Base-by-base conservation (phyloP, 768 basidiomycete genomes). In the Chiua virens region DNA sequence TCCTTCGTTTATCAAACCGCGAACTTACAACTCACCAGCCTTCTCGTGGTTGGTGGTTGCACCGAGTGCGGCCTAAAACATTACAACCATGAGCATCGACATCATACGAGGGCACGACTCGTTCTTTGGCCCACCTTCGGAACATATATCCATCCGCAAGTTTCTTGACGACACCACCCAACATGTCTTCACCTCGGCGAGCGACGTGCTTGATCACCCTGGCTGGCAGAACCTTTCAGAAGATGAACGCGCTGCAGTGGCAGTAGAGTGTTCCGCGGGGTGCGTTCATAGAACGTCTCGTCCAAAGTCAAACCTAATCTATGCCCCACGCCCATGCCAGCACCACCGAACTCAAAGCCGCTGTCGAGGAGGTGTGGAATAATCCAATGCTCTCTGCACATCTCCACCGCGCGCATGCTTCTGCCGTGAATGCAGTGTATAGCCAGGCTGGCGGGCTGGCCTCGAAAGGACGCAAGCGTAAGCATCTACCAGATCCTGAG, bases 91-190 rank as follows among this genome's bases (percentile, higher is more conserved):
- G 61, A 61, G 44, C 45, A 43, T 53, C 37, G 59, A 68, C 53
- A 59, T 70, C 52, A 53, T 47, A 8, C 68, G 67, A 48, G 61
- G 65, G 32, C 61, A 71, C 27, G 81, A 83, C 54, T 81, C 78
- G 28, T 73, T 79, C 48, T 83, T 86, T 65, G 86, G 86, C 0
- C 86, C 85, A 38, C 71, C 83, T 20, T 87, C 86, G 36, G 77
- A 83, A 30, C 69, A 59, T 22, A 73, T 87, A 28, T 64, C 79
- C 40, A 55, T 87, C 40, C 62, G 60, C 23, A 65, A 66, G 1
- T 85, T 85, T 57, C 52, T 79, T 14, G 66, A 71, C 13, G 60
- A 70, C 44, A 69, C 73, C 7, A 32, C 55, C 56, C 37, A 53
- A 2, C 45, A 58, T 22, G 25, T 23, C 21, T 52, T 53, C 28